These are phyloP conservation scores for Cornus controversa DNA, from an alignment of 148 eudicot species.

Conservation along the genomic window DNA sequence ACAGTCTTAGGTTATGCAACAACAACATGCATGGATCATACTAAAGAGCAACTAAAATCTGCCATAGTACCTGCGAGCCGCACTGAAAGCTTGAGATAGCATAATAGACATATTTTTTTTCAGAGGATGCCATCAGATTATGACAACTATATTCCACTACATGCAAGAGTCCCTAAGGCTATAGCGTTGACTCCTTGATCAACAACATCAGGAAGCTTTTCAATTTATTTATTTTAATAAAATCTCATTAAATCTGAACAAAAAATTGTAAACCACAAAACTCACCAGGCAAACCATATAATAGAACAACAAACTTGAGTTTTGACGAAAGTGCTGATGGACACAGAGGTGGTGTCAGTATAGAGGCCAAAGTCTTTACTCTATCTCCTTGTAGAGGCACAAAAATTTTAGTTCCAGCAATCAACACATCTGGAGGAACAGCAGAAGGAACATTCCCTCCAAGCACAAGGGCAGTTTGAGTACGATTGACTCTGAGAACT, in stretches of 20 bases:
- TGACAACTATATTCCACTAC: constrained; percentile 90
- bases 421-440: constrained; percentile 70
- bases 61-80: constrained; percentile 67
- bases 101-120: constrained; percentile 62
- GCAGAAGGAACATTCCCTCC: constrained; percentile 82
- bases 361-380: constrained; percentile 60
- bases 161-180: constrained; percentile 30
- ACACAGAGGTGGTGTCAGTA: constrained; percentile 71
- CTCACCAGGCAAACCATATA: constrained; percentile 80
- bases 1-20: not conserved
- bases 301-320: constrained; percentile 68
- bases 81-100: constrained; percentile 72
- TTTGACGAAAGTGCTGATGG: constrained; percentile 83
- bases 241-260: not conserved
- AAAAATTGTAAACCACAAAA: constrained; percentile 10
- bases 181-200: not conserved
- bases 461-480: constrained; percentile 89
- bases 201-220: not conserved
- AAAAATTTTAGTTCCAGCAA: constrained; percentile 32
- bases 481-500: constrained; percentile 61
- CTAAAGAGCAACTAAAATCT: no score
- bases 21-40: not conserved
- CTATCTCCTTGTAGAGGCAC: constrained; percentile 61
- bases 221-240: not conserved
- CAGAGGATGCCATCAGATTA: constrained; percentile 67